Base-by-base conservation (phyloP, 768 basidiomycete genomes). In the Epithele typhae region DNA sequence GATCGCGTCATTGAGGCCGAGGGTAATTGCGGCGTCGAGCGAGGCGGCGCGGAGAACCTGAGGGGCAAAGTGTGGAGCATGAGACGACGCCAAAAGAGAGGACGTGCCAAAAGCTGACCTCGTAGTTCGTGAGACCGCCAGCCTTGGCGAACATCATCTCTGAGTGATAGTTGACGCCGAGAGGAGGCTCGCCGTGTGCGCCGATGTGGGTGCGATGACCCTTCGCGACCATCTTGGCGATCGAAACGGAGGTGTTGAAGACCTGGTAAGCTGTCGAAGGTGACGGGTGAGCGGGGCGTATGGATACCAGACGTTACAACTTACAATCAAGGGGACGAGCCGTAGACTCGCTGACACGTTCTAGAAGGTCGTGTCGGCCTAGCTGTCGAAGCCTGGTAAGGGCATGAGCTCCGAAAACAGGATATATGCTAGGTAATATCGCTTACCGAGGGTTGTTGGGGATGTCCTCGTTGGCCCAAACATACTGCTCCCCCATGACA, bases 81-180 rank as follows among this genome's bases (percentile, higher is more conserved):
- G 6, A 24, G 21, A 38, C n/a, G 1, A 14, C n/a, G n/a, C n/a
- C n/a, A n/a, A n/a, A n/a, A n/a, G n/a, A n/a, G n/a, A n/a, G n/a
- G n/a, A n/a, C n/a, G n/a, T n/a, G n/a, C n/a, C n/a, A n/a, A 9
- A 34, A 18, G 36, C 58, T 6, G 25, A 82, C 85, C 73, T 87
- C 81, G 55, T 85, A 88, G 56, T 82, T 84, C 22, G 66, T 78
- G 53, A 87, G 62, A 3, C 86, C 86, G 18, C 86, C 86, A 12
- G 70, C 66, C 37, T 69, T 67, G 21, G 82, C 70, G 59, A 84
- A 85, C 42, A 68, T 72, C 78, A 87, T 83, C 56, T 88, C 86
- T 17, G 79, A 76, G 49, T 88, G 86, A 54, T 87, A 89, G 66
- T 84, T 84, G n/a, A 82, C 58, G 0, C 86, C 86, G 10, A 85